Conservation (phyloP, 441 rosid genomes). For the Erysimum cheiri region DNA sequence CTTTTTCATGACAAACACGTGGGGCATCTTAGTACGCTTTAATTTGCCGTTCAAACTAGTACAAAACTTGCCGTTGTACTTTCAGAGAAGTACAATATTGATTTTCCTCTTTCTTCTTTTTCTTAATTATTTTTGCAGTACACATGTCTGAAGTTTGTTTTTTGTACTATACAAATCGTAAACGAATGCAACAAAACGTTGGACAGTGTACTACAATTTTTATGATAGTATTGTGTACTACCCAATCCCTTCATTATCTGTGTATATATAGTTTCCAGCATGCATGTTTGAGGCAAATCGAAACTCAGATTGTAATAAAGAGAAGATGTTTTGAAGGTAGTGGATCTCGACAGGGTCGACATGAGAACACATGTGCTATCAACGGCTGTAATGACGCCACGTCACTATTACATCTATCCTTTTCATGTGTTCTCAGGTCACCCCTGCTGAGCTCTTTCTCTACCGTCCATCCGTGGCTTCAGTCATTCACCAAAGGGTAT, state of each 20-base stretch:
- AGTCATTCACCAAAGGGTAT: conserved; percentile 31
- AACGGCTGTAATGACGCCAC: conserved; percentile 35
- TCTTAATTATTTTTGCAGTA: conserved; percentile 18
- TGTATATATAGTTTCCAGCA: conserved; percentile 19
- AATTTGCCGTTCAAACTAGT: neutral
- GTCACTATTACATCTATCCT: neutral
- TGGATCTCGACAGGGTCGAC: conserved; percentile 46
- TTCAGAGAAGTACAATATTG: conserved; percentile 32
- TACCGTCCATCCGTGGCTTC: conserved; percentile 17
- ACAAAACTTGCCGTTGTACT: conserved; percentile 37
- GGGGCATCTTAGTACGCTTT: neutral
- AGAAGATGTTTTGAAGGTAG: conserved; percentile 22
- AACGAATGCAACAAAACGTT: conserved; percentile 12
- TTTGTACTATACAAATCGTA: conserved; percentile 36
- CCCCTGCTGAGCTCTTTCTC: conserved; percentile 48
- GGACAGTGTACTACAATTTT: conserved; percentile 32
- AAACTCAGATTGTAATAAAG: neutral
- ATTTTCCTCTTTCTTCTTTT: neutral
- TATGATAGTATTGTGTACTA: conserved; percentile 32
- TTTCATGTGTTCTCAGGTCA: conserved; percentile 49
- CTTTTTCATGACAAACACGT: neutral
- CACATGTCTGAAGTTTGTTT: conserved; percentile 8
- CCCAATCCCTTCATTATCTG: conserved; percentile 13
- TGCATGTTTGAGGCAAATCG: neutral
- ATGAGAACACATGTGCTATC: conserved; percentile 42